These are phyloP conservation scores for Chlamydomonas sphaeroides DNA, from an alignment of 139 green algal genomes.

Conservation along the genomic window DNA sequence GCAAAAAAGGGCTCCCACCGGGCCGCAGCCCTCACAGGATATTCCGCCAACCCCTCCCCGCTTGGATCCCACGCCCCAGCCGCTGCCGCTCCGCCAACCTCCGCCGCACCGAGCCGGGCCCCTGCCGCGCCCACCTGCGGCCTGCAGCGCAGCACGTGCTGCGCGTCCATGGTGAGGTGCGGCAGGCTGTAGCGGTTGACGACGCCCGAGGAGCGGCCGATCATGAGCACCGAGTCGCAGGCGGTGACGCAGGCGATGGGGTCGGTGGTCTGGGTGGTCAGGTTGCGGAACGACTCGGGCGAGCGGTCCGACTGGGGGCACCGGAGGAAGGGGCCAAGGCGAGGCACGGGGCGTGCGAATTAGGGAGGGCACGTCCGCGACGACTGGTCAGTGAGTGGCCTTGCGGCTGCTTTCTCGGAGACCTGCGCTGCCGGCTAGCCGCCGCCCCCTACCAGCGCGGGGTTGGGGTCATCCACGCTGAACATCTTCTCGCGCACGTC, in stretches of 20 bases:
- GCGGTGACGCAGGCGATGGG: conserved; percentile 70
- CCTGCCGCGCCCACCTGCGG: conserved; percentile 44
- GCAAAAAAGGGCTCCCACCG: no score
- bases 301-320: conserved; percentile 39
- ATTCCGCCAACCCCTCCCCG: no score
- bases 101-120: background rate
- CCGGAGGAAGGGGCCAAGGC: no score
- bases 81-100: no score
- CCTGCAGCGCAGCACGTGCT: conserved; percentile 66
- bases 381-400: no score
- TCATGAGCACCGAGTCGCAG: conserved; percentile 62
- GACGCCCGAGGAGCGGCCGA: conserved; percentile 69
- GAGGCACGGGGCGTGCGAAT: background rate
- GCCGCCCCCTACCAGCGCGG: conserved; percentile 41
- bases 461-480: conserved; percentile 66
- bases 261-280: conserved; percentile 59
- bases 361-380: no score
- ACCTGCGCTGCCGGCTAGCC: no score
- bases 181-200: conserved; percentile 72
- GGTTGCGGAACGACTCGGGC: conserved; percentile 20
- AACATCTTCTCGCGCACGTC: conserved; percentile 72
- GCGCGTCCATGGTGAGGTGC: conserved; percentile 59
- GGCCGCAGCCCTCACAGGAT: no score
- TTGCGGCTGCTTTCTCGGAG: no score
- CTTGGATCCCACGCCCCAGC: no score